A percentile compares a stretch with the other conserved stretches of the same genome.
These are phyloP conservation scores for Didymella pomorum DNA, from an alignment of 2,329 filamentous ascomycete genomes.

Conservation along the genomic window DNA sequence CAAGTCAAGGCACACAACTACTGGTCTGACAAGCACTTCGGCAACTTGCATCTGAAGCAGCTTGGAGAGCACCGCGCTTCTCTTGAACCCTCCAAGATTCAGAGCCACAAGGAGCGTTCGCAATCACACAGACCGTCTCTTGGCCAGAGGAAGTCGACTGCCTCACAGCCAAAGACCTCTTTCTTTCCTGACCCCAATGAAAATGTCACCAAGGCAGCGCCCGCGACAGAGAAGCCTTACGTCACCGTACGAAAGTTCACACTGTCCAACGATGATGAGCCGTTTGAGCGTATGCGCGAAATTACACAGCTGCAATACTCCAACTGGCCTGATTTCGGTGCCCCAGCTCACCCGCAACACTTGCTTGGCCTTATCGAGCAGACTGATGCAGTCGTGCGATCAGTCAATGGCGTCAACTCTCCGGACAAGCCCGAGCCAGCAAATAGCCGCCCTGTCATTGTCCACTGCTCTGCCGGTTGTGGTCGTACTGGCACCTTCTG, in stretches of 20 bases:
- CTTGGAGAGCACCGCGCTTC: constrained; percentile 85
- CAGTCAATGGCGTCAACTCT: constrained; percentile 53
- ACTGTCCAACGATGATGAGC: constrained; percentile 76
- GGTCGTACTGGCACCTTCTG: constrained; percentile 96
- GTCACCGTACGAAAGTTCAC: constrained; percentile 89
- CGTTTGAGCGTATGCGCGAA: constrained; percentile 87
- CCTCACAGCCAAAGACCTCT: constrained; percentile 31
- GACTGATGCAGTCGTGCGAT: constrained; percentile 73
- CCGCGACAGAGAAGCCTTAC: constrained; percentile 69
- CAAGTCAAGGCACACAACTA: constrained; percentile 96
- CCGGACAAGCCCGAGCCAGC: constrained; percentile 65
- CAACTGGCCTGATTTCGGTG: constrained; percentile 97
- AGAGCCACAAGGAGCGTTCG: constrained; percentile 50
- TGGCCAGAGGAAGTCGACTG: constrained; percentile 49
- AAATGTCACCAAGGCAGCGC: constrained; percentile 33
- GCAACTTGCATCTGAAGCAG: constrained; percentile 74
- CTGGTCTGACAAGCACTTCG: constrained; percentile 83
- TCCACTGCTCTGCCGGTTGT: constrained; percentile 96
- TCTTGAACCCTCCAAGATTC: constrained; percentile 69
- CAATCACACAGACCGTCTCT: constrained; percentile 37
- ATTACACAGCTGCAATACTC: constrained; percentile 95
- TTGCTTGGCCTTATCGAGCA: constrained; percentile 90
- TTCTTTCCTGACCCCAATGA: constrained; percentile 27
- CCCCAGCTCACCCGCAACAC: constrained; percentile 86
- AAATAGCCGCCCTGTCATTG: constrained; percentile 75